phyloP scores from a whole-genome alignment of 164 flowering plant genomes.

The Kingdonia uniflora region DNA sequence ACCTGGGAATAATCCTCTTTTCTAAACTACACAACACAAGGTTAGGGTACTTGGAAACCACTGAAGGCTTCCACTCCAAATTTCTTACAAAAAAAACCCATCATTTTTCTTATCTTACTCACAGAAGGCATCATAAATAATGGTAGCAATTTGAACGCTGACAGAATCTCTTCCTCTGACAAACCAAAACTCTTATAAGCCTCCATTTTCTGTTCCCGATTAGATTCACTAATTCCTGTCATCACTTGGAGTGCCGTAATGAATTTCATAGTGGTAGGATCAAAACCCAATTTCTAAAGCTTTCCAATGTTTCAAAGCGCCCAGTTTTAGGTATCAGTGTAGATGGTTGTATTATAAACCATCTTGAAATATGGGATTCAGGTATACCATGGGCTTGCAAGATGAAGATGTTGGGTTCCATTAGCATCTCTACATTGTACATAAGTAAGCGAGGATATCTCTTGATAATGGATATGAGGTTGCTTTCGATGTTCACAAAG shows the following conservation, averaged over 20 bases:
- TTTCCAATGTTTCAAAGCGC: neutral
- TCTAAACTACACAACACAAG: constrained; percentile 2
- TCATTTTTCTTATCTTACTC: neutral
- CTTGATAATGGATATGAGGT: neutral
- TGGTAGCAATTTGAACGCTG: constrained; percentile 2
- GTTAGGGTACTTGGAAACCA: neutral
- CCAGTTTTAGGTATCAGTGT: neutral
- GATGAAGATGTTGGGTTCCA: neutral
- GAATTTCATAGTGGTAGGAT: neutral
- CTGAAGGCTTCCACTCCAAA: neutral
- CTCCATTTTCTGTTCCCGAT: constrained; percentile 1
- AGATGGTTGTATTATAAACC: neutral
- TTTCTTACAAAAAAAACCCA: neutral
- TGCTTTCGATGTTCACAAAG: neutral
- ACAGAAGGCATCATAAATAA: neutral
- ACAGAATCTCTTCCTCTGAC: neutral
- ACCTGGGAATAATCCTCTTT: constrained; percentile 5
- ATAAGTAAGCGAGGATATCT: neutral
- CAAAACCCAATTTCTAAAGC: neutral
- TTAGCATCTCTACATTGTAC: neutral
- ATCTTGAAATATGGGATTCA: neutral
- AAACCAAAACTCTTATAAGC: constrained; percentile 2
- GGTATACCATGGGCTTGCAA: constrained; percentile 5
- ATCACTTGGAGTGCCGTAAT: neutral
- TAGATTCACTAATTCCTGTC: neutral